Evolutionary conservation across 129 eudicot species (phyloP).

Genomic region (Artemisia tridentata): DNA sequence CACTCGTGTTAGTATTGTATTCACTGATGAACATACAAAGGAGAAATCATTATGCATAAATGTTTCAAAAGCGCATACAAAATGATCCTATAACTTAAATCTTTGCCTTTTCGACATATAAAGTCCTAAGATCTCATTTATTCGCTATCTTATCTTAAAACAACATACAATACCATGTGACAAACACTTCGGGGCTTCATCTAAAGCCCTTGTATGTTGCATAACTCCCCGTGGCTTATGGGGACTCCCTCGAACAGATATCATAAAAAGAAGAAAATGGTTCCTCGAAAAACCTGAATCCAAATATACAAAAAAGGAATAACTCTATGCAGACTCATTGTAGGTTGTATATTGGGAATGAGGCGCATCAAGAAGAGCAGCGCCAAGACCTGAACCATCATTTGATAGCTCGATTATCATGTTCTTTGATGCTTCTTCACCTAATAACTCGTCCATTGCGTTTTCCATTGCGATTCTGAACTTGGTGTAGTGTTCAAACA

Average conservation of each 20-base stretch:
- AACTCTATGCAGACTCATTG: constrained; percentile 38
- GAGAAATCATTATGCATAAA: background rate
- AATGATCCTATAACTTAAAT: background rate
- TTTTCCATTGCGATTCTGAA: constrained; percentile 57
- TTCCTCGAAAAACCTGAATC: constrained; percentile 13
- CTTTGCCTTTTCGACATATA: background rate
- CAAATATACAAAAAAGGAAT: constrained; percentile 20
- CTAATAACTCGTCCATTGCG: constrained; percentile 66
- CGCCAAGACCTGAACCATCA: constrained; percentile 96
- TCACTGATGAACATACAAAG: background rate
- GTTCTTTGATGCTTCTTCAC: constrained; percentile 45
- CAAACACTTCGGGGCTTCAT: background rate
- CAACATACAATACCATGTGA: constrained; percentile 33
- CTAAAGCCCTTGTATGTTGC: constrained; percentile 26
- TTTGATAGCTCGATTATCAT: constrained; percentile 56
- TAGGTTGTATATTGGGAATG: constrained; percentile 78
- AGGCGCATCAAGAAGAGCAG: constrained; percentile 92
- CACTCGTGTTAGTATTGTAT: too few relatives aligned
- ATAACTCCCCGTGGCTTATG: constrained; percentile 28
- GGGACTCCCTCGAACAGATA: constrained; percentile 19
- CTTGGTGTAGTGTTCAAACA: constrained; percentile 80
- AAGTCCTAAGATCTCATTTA: constrained; percentile 20
- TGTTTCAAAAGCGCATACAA: background rate
- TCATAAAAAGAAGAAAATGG: constrained; percentile 13
- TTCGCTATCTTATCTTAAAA: constrained; percentile 33